phyloP scores from a whole-genome alignment of 2,329 filamentous ascomycete genomes.

The Neurospora sp. region DNA sequence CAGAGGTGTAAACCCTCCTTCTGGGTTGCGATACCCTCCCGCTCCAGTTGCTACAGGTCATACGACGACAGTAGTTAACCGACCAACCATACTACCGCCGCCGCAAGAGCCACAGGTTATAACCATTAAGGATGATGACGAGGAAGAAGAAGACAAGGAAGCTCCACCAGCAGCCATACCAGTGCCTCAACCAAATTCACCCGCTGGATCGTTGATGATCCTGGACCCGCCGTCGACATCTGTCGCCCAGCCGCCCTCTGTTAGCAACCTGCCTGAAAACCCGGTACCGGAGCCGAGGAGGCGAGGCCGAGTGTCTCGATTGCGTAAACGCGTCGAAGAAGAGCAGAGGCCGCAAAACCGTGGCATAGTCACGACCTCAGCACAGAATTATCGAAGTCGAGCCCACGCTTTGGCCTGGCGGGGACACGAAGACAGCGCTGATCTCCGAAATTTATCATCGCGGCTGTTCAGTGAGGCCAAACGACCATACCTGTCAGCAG shows the following conservation, averaged over 20 bases:
- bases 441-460: background rate
- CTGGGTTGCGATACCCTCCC: background rate
- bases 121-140: constrained; percentile 9
- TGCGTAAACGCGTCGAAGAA: background rate
- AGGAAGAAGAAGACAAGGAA: background rate
- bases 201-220: background rate
- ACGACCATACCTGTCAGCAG: constrained; percentile 18
- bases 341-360: background rate
- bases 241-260: background rate
- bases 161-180: background rate
- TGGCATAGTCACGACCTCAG: background rate
- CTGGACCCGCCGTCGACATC: background rate
- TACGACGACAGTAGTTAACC: background rate
- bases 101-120: constrained; percentile 4
- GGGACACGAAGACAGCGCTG: background rate
- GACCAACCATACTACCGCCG: background rate
- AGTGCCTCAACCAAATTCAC: background rate
- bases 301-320: background rate
- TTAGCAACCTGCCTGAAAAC: background rate
- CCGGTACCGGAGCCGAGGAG: background rate
- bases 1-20: background rate
- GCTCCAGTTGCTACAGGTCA: background rate
- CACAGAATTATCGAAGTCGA: constrained; percentile 10
- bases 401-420: constrained; percentile 15
- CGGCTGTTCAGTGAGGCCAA: constrained; percentile 7